Evolutionary conservation across 1,284 basidiomycete species (phyloP), one percentile per base, ranked within the genome.

Genomic region (Leccinum griseonigrum): DNA sequence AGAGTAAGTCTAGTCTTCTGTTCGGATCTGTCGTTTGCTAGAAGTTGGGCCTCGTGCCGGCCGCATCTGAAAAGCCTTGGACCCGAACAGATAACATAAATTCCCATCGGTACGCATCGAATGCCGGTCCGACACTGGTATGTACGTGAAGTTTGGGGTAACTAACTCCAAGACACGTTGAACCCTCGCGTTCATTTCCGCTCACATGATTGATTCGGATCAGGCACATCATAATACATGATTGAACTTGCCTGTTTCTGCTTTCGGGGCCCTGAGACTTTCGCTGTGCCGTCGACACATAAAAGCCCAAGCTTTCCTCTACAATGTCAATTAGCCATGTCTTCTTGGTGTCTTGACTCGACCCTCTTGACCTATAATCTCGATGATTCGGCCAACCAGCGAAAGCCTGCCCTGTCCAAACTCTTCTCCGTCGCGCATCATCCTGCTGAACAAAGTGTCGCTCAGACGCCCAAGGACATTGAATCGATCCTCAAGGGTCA

Each of bases 391-490:
- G 46, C 31, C 26, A 53, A 26, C 26, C 29, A 9, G 13, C 43
- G 62, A 11, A 36, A 55, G 29, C 52, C 29, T 32, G n/a, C 18
- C 1, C 26, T 57, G 14, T 64, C 64, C 9, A 4, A 32, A 29
- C 46, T 13, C 5, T 65, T 65, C 32, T 54, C 54, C 3, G 22
- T 62, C 5, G 32, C 57, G 0, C 29, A 64, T 26, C 48, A 50
- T 31, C 54, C 28, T 50, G 40, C 53, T 8, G 58, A 62, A 22
- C 46, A 64, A 43, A 43, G 18, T 9, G 10, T 50, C 28, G 38
- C 54, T 14, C 53, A 28, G 8, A 60, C 51, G 3, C 55, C 5
- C 18, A 53, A 66, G 29, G 31, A 53, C 14, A 58, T 67, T 18
- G 43, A 43, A 52, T 58, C 56, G 10, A 38, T 14, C 13, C n/a